Evolutionary conservation across 2,329 filamentous ascomycete species (phyloP).

Genomic region (Arthrinium puccinioides): DNA sequence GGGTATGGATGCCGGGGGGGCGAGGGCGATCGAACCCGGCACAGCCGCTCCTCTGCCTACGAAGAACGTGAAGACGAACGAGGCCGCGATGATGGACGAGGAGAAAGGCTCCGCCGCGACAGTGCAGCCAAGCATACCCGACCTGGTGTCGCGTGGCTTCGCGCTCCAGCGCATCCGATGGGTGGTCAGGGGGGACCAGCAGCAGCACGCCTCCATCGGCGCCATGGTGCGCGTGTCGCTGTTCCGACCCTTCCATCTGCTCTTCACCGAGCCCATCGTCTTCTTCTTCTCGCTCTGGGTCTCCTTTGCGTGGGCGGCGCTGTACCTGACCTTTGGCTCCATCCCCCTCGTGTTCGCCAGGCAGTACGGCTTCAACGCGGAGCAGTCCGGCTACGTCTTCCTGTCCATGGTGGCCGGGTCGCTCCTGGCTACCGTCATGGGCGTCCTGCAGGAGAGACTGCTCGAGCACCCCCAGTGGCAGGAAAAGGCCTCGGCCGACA

Average conservation of each 20-base stretch:
- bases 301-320: constrained; percentile 79
- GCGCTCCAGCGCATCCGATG: constrained; percentile 59
- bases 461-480: constrained; percentile 39
- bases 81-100: background rate
- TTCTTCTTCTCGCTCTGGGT: constrained; percentile 89
- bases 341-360: constrained; percentile 70
- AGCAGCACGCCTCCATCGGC: constrained; percentile 60
- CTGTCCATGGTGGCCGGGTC: constrained; percentile 62
- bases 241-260: constrained; percentile 69
- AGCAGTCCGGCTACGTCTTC: constrained; percentile 67
- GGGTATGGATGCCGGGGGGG: constrained; percentile 29
- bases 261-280: constrained; percentile 70
- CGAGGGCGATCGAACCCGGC: background rate
- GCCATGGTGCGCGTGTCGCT: constrained; percentile 69
- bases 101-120: constrained; percentile 9
- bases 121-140: background rate
- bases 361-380: constrained; percentile 59
- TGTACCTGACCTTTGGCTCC: constrained; percentile 78
- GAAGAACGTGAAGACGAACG: background rate
- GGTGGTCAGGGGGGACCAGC: constrained; percentile 74
- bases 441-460: constrained; percentile 66
- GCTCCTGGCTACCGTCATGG: constrained; percentile 58
- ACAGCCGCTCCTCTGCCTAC: background rate
- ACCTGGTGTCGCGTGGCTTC: background rate
- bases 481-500: constrained; percentile 19